Percentiles rank a stretch among this genome's conserved stretches.
phyloP scores from a whole-genome alignment of 2,329 filamentous ascomycete species.

The Talaromyces sp. region DNA sequence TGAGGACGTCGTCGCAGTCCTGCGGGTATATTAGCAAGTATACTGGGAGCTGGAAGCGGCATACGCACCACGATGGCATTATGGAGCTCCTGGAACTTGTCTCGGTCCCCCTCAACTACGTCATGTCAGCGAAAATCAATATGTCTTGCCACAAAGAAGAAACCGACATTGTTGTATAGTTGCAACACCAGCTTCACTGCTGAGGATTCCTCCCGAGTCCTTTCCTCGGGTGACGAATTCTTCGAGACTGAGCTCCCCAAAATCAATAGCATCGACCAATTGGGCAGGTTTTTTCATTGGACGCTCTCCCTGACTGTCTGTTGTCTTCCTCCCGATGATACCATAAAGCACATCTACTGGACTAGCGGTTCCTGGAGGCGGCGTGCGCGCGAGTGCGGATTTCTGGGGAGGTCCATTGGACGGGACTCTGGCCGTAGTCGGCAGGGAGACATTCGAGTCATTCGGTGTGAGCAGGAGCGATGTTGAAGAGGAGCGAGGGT shows the following conservation, averaged over 20 bases:
- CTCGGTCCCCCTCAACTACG: conserved; percentile 68
- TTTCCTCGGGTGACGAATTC: conserved; percentile 53
- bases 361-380: conserved; percentile 56
- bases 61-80: conserved; percentile 62
- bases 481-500: conserved; percentile 68
- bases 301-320: conserved; percentile 10
- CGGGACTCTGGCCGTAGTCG: conserved; percentile 53
- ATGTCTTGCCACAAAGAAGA: neutral
- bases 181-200: conserved; percentile 45
- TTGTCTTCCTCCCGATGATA: conserved; percentile 45
- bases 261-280: conserved; percentile 66
- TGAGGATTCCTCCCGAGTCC: conserved; percentile 20
- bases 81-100: conserved; percentile 85
- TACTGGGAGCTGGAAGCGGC: neutral
- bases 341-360: conserved; percentile 63
- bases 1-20: conserved; percentile 87
- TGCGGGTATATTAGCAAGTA: conserved; percentile 18
- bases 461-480: conserved; percentile 66
- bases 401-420: conserved; percentile 64
- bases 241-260: conserved; percentile 68
- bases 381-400: conserved; percentile 45
- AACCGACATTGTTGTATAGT: conserved; percentile 66
- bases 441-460: conserved; percentile 70
- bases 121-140: conserved; percentile 11
- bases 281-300: conserved; percentile 30